Base-by-base conservation (phyloP, 257 asterid genomes). In the Salvia miltiorrhiza region DNA sequence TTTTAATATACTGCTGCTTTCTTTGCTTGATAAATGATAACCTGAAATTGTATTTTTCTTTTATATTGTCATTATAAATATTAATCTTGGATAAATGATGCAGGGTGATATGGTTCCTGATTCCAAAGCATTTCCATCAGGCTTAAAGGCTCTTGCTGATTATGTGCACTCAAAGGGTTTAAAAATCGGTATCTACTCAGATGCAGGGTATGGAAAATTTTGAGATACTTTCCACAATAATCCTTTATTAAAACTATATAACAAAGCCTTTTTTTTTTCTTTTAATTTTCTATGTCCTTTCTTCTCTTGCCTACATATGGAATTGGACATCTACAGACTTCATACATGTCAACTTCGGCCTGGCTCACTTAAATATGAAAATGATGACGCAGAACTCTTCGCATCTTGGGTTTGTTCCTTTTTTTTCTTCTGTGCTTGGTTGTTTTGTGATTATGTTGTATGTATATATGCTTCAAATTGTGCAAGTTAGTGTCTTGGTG, bases 111-210 rank as follows among this genome's bases (percentile, higher is more conserved):
- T 90, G 65, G 80, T 77, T 76, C 78, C 95, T 21, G 93, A 87
- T 70, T 50, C 89, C 4, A 76, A 87, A 77, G 63, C 90, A 23
- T 94, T 94, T 52, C 95, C 97, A 4, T 91, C 96, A 0, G 96
- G 99, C 77, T 82, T 94, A 57, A 86, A 94, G 74, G 85, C 87
- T 76, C 86, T 91, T 64, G 95, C 99, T 33, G 97, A 89, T 83
- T 89, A 90, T 77, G 90, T 91, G 56, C 99, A 94, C 76, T 83
- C 82, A 7, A 89, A 86, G 80, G 95, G 95, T 63, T 90, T 94
- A 59, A 94, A 91, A 83, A 86, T 93, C 4, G 97, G 99, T 28
- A 85, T 93, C 77, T 93, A 93, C 83, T 90, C 97, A 19, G 99
- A 94, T 82, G 99, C 99, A 74, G 99, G 99, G 99, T 94, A 88